phyloP scores from a whole-genome alignment of 1,284 basidiomycete genomes.

The Cutaneotrichosporon mucoides region DNA sequence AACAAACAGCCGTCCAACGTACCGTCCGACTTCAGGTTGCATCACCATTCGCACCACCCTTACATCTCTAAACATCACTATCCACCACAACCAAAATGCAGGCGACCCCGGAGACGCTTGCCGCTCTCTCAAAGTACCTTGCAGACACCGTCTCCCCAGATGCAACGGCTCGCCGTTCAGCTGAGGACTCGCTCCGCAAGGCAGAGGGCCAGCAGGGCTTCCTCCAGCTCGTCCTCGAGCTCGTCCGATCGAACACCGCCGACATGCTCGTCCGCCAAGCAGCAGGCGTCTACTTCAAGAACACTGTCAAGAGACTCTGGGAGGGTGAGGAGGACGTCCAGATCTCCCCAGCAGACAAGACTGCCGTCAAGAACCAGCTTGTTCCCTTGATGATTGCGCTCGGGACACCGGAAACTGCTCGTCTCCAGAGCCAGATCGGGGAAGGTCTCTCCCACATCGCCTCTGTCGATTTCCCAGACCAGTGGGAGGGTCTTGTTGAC shows the following conservation, averaged over 20 bases:
- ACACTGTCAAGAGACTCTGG: conserved; percentile 78
- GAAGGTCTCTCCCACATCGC: conserved; percentile 85
- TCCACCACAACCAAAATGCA: conserved; percentile 30
- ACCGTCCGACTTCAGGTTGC: no score
- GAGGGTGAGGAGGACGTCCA: conserved; percentile 53
- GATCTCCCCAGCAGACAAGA: conserved; percentile 47
- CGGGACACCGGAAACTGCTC: conserved; percentile 45
- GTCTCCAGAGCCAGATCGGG: conserved; percentile 68
- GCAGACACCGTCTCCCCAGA: conserved; percentile 59
- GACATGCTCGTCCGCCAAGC: conserved; percentile 64
- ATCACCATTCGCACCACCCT: no score
- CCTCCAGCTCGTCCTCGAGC: conserved; percentile 68
- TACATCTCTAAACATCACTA: no score
- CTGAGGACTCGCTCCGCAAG: conserved; percentile 67
- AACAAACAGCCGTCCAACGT: no score
- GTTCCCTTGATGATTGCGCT: conserved; percentile 56
- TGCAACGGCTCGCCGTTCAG: conserved; percentile 67
- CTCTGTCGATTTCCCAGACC: conserved; percentile 75
- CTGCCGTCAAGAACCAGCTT: conserved; percentile 53
- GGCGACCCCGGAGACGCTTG: conserved; percentile 38
- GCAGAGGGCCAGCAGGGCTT: conserved; percentile 74
- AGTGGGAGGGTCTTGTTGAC: conserved; percentile 80
- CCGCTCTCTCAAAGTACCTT: conserved; percentile 40
- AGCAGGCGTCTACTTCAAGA: conserved; percentile 83
- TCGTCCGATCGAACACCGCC: conserved; percentile 57